Percentiles rank a stretch among this genome's conserved stretches.
Conservation (phyloP, 2,329 filamentous ascomycete genomes). For the Tolypocladium ovalisporum region DNA sequence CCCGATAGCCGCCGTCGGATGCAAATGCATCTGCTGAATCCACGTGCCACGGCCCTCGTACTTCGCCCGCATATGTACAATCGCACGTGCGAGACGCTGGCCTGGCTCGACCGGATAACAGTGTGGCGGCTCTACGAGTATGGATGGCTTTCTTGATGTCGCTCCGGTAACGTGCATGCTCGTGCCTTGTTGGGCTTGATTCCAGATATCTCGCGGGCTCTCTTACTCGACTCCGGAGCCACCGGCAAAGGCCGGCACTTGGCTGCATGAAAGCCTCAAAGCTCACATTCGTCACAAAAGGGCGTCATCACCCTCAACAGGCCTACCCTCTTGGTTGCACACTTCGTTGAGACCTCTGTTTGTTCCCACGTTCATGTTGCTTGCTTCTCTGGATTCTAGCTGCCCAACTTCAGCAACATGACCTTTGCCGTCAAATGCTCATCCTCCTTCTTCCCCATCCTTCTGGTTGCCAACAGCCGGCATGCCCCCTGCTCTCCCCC, state of each 20-base stretch:
- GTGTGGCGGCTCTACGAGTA: background rate
- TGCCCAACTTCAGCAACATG: background rate
- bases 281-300: background rate
- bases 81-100: background rate
- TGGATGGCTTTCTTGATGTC: background rate
- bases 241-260: background rate
- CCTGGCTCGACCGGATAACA: background rate
- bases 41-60: too few species aligned
- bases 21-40: background rate
- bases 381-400: slow-evolving; percentile 5
- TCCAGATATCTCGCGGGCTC: background rate
- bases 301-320: background rate
- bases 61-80: background rate
- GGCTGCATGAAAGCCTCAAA: background rate
- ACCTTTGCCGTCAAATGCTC: background rate
- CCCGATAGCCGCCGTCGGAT: background rate
- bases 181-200: background rate
- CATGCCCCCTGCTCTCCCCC: background rate
- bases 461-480: background rate
- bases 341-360: background rate
- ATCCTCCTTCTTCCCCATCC: background rate
- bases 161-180: background rate
- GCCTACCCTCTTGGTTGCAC: background rate
- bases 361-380: background rate
- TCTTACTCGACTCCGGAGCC: background rate